Base-by-base conservation (phyloP, 306 rosid genomes). In the Cucurbita maxima region DNA sequence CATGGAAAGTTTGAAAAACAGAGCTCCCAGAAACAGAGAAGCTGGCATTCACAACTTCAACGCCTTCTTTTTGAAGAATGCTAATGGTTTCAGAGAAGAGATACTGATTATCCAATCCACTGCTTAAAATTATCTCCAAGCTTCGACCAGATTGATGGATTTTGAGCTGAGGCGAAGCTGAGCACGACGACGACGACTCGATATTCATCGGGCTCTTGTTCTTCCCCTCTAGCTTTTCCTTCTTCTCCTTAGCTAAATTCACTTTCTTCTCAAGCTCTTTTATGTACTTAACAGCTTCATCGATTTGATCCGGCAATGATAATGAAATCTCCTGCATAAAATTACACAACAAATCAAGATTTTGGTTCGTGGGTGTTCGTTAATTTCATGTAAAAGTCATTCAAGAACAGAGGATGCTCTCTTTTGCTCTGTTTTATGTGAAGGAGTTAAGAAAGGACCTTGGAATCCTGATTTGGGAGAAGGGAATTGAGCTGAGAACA, bases 401-500 rank as follows among this genome's bases (percentile, higher is more conserved):
- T 10, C 8, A 43, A 43, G 3, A 59, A 59, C 66, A 59, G 67
- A 60, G 45, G 8, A 5, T 14, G 0, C 22, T 36, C 12, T 37
- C 47, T 60, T 8, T 0, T 45, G 5, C 51, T 45, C 14, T 47
- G 52, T 47, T 47, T 47, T 11, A 56, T 20, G 72, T 61, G 4
- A 30, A 30, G 34, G 53, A 77, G 84, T 6, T 19, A 20, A 10
- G 34, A 16, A 16, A 6, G 0, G n/a, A 86, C 87, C 91, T 87
- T 83, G 34, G 93, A 79, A 22, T 77, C 81, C 3, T 77, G 76
- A 61, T 52, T 68, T 10, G 98, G 92, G 75, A 92, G 85, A 53
- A 92, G 91, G 74, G 95, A 88, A 30, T 83, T 60, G 84, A 92
- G 98, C 63, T 84, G 74, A 77, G 86, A 78, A 82, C 77, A 87